These are phyloP conservation scores for Aureoboletus auriporus DNA, from an alignment of 768 basidiomycete species.

Conservation along the genomic window DNA sequence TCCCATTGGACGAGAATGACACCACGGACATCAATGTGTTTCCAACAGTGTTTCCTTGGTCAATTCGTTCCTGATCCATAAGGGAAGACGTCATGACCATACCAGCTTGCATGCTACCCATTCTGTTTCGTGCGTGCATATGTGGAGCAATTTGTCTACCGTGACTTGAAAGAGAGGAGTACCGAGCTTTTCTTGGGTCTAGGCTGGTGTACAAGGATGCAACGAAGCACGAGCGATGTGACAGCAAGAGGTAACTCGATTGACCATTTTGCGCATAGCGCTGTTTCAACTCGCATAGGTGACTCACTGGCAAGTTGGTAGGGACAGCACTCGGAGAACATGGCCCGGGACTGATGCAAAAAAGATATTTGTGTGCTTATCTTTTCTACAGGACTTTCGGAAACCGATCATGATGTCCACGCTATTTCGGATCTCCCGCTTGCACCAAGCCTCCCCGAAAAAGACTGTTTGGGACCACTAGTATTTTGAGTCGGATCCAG, in stretches of 20 bases:
- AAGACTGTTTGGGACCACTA: too few species aligned
- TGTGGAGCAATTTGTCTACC: background rate
- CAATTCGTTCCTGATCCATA: background rate
- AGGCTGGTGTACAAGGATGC: background rate
- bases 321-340: background rate
- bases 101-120: background rate
- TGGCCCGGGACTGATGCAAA: too few species aligned
- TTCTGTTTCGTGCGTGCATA: background rate
- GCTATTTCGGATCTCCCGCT: too few species aligned
- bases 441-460: too few species aligned
- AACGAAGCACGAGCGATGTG: background rate
- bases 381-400: too few species aligned
- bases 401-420: too few species aligned
- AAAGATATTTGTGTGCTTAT: too few species aligned
- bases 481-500: too few species aligned
- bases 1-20: conserved; percentile 10
- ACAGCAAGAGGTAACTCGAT: background rate
- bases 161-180: background rate
- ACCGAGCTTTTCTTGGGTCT: background rate
- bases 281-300: background rate
- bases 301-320: too few species aligned
- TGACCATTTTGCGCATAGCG: too few species aligned
- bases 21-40: background rate
- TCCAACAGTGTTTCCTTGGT: background rate
- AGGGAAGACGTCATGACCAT: background rate